These are phyloP conservation scores for Paramyrothecium sp. DNA, from an alignment of 2,329 filamentous ascomycete genomes.

Conservation along the genomic window DNA sequence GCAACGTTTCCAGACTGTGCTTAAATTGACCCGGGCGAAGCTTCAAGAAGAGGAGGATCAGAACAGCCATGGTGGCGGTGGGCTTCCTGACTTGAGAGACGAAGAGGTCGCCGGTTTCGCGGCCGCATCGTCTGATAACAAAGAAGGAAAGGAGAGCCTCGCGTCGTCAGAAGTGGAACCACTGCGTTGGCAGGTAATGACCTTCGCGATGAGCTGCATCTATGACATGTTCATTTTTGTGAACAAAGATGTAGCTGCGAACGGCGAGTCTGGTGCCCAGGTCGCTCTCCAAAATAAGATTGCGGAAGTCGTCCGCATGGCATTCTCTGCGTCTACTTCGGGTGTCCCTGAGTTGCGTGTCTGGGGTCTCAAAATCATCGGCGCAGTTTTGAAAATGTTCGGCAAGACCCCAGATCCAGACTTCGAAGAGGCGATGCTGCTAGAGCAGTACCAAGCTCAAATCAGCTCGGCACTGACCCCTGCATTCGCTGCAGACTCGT, in stretches of 20 bases:
- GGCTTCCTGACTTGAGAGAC: conserved; percentile 79
- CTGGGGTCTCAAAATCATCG: conserved; percentile 90
- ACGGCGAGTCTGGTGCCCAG: conserved; percentile 77
- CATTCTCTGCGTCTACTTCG: conserved; percentile 94
- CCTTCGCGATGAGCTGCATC: conserved; percentile 88
- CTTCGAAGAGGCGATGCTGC: conserved; percentile 92
- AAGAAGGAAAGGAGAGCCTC: conserved; percentile 52
- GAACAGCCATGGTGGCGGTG: conserved; percentile 42
- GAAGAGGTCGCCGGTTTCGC: conserved; percentile 97
- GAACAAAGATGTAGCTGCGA: conserved; percentile 73
- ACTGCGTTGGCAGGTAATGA: conserved; percentile 90
- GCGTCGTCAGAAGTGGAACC: conserved; percentile 72
- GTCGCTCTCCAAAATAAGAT: conserved; percentile 77
- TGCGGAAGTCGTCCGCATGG: conserved; percentile 92
- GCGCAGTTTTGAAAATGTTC: conserved; percentile 92
- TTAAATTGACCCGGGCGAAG: conserved; percentile 81
- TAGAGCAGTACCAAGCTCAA: conserved; percentile 98
- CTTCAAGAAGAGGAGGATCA: conserved; percentile 50
- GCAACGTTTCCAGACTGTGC: conserved; percentile 79
- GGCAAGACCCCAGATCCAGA: conserved; percentile 94
- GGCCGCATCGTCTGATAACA: conserved; percentile 61
- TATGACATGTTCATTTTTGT: conserved; percentile 79
- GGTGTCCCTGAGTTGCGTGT: conserved; percentile 87
- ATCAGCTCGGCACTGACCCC: conserved; percentile 96
- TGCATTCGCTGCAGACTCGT: conserved; percentile 93